Conservation (phyloP, 2,329 filamentous ascomycete genomes). For the Diaporthe vexans region DNA sequence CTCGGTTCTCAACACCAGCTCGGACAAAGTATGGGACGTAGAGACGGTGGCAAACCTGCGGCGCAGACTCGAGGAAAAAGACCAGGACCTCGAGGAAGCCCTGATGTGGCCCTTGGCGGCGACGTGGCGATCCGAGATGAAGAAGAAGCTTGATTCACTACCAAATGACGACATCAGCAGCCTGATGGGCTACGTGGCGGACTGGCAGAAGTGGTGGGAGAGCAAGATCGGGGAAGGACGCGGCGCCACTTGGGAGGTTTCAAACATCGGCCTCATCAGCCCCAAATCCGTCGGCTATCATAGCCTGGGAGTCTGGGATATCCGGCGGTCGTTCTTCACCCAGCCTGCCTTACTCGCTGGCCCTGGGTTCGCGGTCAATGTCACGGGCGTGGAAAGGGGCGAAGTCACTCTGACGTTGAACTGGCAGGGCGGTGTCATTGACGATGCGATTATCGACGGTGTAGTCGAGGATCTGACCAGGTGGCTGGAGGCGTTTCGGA, state of each 20-base stretch:
- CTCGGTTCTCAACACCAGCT: slow-evolving; percentile 56
- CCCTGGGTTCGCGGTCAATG: slow-evolving; percentile 59
- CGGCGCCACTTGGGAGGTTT: slow-evolving; percentile 63
- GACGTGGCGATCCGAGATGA: slow-evolving; percentile 53
- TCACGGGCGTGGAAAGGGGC: slow-evolving; percentile 60
- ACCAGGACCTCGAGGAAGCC: slow-evolving; percentile 43
- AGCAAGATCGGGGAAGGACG: slow-evolving; percentile 59
- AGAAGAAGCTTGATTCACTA: slow-evolving; percentile 50
- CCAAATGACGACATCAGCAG: slow-evolving; percentile 59
- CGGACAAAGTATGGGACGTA: slow-evolving; percentile 50
- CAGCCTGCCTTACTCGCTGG: slow-evolving; percentile 62
- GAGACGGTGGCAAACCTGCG: slow-evolving; percentile 48
- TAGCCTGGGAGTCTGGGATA: slow-evolving; percentile 48
- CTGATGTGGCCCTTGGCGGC: slow-evolving; percentile 60
- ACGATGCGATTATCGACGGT: slow-evolving; percentile 53
- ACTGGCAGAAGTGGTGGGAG: slow-evolving; percentile 59
- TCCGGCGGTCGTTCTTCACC: slow-evolving; percentile 63
- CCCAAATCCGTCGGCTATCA: slow-evolving; percentile 15
- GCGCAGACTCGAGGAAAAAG: slow-evolving; percentile 13
- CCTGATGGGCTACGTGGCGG: slow-evolving; percentile 57
- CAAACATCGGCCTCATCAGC: slow-evolving; percentile 64
- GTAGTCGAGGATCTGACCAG: slow-evolving; percentile 55
- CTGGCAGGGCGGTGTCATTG: slow-evolving; percentile 63
- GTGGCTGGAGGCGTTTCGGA: slow-evolving; percentile 47
- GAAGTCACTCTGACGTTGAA: slow-evolving; percentile 58